Evolutionary conservation across 352 stramenopile genomes (phyloP).

Genomic region (Pythium biforme): DNA sequence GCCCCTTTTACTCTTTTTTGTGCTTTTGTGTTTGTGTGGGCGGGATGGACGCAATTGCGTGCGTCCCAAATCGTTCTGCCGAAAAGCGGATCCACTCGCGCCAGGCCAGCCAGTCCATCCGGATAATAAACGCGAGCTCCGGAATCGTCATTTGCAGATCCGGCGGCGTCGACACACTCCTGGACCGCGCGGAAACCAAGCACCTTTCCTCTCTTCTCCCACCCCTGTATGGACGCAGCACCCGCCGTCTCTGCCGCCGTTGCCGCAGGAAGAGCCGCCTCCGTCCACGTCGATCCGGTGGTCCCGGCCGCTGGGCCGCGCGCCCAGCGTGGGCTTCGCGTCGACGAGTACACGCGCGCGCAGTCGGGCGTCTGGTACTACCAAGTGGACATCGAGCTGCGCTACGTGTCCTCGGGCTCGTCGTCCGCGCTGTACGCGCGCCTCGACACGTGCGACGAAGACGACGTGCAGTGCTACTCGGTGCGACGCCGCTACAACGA

Average conservation of each 20-base stretch:
- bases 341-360: conserved; percentile 50
- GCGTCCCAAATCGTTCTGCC: neutral
- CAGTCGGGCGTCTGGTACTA: conserved; percentile 68
- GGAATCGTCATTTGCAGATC: conserved; percentile 6
- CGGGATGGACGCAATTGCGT: conserved; percentile 15
- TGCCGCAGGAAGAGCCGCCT: neutral
- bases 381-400: conserved; percentile 55
- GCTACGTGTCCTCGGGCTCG: conserved; percentile 11
- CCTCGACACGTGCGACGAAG: conserved; percentile 25
- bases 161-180: neutral
- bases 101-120: neutral
- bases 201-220: neutral
- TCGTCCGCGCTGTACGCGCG: conserved; percentile 13
- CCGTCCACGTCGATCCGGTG: neutral
- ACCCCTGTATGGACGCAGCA: conserved; percentile 12
- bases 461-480: conserved; percentile 52
- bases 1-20: conserved; percentile 9
- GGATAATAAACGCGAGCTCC: neutral
- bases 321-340: conserved; percentile 32
- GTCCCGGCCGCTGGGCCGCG: neutral
- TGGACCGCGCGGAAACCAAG: neutral
- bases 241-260: neutral
- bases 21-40: neutral
- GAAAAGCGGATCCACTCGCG: neutral
- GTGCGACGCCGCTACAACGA: conserved; percentile 68